Conservation (phyloP, 1,139 yeast genomes). For the Suhomyces bokatorum region DNA sequence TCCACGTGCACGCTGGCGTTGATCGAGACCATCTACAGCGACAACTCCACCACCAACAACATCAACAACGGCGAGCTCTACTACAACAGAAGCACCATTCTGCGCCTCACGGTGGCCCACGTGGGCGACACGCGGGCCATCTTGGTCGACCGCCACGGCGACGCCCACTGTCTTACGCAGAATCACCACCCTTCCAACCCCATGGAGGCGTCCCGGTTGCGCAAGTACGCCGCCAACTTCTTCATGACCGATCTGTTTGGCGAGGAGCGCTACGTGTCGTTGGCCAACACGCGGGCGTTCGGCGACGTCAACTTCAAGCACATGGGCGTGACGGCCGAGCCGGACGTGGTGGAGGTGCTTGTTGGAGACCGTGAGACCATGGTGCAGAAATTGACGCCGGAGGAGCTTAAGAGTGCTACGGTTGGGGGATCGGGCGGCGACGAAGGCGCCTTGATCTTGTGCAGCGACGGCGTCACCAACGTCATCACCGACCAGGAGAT, state of each 20-base stretch:
- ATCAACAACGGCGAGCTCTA: conserved; percentile 44
- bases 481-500: conserved; percentile 85
- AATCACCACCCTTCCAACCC: conserved; percentile 89
- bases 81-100: conserved; percentile 70
- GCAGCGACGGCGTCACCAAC: conserved; percentile 87
- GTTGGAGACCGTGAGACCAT: conserved; percentile 54
- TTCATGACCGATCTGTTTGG: conserved; percentile 92
- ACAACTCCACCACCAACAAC: conserved; percentile 8
- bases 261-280: conserved; percentile 78
- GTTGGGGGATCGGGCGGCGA: conserved; percentile 68
- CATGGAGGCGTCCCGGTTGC: conserved; percentile 69
- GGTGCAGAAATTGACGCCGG: conserved; percentile 33
- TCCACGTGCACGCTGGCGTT: conserved; percentile 82
- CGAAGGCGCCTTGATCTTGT: conserved; percentile 74
- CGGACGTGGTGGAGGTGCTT: conserved; percentile 70
- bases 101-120: conserved; percentile 78
- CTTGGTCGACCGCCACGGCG: conserved; percentile 71
- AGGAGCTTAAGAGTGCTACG: conserved; percentile 42
- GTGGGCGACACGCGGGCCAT: conserved; percentile 96
- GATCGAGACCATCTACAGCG: conserved; percentile 54
- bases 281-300: conserved; percentile 91
- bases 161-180: conserved; percentile 74
- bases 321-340: conserved; percentile 89
- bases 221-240: conserved; percentile 69
- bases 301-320: conserved; percentile 83